These are phyloP conservation scores for Ramularia collo-cygni DNA, from an alignment of 2,329 filamentous ascomycete genomes.

Conservation along the genomic window DNA sequence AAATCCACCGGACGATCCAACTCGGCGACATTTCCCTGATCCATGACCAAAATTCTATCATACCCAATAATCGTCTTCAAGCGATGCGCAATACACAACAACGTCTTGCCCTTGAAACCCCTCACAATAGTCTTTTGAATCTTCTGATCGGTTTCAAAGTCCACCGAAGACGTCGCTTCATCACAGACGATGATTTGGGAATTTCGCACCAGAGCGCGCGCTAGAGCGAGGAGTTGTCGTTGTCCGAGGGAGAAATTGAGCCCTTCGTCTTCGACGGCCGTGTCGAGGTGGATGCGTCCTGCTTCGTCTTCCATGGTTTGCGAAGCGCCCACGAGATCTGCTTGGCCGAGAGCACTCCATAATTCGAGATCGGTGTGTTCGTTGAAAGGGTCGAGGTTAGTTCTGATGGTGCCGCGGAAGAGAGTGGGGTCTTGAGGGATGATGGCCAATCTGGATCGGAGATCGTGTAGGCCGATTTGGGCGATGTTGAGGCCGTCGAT, in stretches of 20 bases:
- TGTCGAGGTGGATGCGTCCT: conserved; percentile 75
- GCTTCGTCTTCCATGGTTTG: conserved; percentile 36
- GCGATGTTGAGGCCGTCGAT: conserved; percentile 54
- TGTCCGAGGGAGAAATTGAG: conserved; percentile 94
- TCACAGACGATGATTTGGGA: conserved; percentile 94
- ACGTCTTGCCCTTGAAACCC: conserved; percentile 77
- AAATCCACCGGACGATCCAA: conserved; percentile 68
- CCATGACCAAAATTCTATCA: conserved; percentile 96
- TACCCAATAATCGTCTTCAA: conserved; percentile 87
- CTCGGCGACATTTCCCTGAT: conserved; percentile 79
- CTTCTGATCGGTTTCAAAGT: conserved; percentile 95
- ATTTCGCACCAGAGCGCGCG: conserved; percentile 78
- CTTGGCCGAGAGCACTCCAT: conserved; percentile 70
- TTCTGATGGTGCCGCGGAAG: conserved; percentile 72
- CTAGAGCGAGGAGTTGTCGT: conserved; percentile 89
- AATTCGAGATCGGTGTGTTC: conserved; percentile 72
- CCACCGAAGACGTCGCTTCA: conserved; percentile 86
- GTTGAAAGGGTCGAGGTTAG: conserved; percentile 73
- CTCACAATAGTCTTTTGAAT: conserved; percentile 83
- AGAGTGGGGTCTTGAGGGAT: conserved; percentile 81
- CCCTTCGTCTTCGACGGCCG: conserved; percentile 82
- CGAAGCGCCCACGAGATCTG: conserved; percentile 59
- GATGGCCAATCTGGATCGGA: conserved; percentile 66
- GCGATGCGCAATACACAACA: conserved; percentile 88
- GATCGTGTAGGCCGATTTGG: conserved; percentile 65